Conservation (phyloP, 2,329 filamentous ascomycete species). For the Microcyclospora pomicola region DNA sequence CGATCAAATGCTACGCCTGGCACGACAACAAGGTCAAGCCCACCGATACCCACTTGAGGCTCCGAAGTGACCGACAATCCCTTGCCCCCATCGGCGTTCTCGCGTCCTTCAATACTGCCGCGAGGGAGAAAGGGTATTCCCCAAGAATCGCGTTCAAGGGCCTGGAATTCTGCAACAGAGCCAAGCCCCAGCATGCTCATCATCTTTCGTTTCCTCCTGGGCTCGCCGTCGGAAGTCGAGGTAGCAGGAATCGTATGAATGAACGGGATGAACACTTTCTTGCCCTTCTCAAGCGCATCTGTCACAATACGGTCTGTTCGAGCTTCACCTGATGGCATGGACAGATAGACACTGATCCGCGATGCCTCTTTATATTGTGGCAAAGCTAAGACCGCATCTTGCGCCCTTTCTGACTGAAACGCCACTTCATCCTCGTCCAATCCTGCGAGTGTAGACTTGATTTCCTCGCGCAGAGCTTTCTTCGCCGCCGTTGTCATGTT, state of each 20-base stretch:
- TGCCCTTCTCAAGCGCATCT: conserved; percentile 62
- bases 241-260: conserved; percentile 29
- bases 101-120: conserved; percentile 49
- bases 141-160: conserved; percentile 68
- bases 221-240: conserved; percentile 39
- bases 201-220: conserved; percentile 28
- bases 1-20: conserved; percentile 87
- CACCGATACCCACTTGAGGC: conserved; percentile 24
- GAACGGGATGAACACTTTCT: conserved; percentile 84
- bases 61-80: conserved; percentile 28
- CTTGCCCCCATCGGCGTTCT: conserved; percentile 57
- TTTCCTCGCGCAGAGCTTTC: conserved; percentile 55
- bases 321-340: conserved; percentile 80
- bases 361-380: conserved; percentile 62
- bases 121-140: conserved; percentile 73
- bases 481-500: conserved; percentile 38
- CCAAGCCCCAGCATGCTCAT: conserved; percentile 91
- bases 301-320: conserved; percentile 71
- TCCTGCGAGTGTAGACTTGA: conserved; percentile 51
- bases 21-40: conserved; percentile 76
- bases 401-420: conserved; percentile 58
- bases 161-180: conserved; percentile 62
- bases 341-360: conserved; percentile 74
- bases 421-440: conserved; percentile 49
- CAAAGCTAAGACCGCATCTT: conserved; percentile 50